Evolutionary conservation across 805 yeast species (phyloP).

Genomic region (Metschnikowia santaceciliae): DNA sequence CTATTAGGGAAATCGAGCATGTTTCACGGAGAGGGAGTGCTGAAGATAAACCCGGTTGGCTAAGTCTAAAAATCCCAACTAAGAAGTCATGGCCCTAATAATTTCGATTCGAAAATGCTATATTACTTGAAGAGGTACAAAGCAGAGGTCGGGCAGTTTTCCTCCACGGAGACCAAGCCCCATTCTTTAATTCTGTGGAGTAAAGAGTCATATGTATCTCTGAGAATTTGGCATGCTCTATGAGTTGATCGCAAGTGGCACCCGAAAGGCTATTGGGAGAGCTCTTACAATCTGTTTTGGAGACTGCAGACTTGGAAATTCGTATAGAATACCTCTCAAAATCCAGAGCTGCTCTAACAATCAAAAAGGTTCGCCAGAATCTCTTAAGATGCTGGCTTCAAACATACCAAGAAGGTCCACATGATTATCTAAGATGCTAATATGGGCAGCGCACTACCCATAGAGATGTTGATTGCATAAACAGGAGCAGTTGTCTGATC

Average conservation of each 20-base stretch:
- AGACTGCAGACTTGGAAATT: conserved; percentile 3
- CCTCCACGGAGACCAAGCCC: conserved; percentile 17
- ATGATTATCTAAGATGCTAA: no score
- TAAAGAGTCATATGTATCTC: not conserved
- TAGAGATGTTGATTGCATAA: no score
- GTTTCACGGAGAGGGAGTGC: no score
- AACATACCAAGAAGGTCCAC: conserved; percentile 3
- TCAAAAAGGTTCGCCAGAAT: conserved; percentile 23
- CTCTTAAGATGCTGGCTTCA: conserved; percentile 23
- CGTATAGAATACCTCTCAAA: conserved; percentile 28
- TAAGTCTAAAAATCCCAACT: no score
- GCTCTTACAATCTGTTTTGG: conserved; percentile 1
- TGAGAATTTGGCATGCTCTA: conserved; percentile 11
- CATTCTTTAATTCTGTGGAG: conserved; percentile 14
- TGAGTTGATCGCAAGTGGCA: conserved; percentile 15
- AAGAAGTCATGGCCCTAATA: no score
- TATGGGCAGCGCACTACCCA: no score
- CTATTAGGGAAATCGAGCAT: no score
- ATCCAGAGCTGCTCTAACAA: conserved; percentile 18
- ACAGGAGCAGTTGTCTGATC: no score
- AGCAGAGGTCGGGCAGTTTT: conserved; percentile 8
- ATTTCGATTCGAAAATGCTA: no score
- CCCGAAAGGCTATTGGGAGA: not conserved
- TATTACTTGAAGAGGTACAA: conserved; percentile 9
- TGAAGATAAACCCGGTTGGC: no score